Base-by-base conservation (phyloP, 257 asterid species). In the Mentha longifolia region DNA sequence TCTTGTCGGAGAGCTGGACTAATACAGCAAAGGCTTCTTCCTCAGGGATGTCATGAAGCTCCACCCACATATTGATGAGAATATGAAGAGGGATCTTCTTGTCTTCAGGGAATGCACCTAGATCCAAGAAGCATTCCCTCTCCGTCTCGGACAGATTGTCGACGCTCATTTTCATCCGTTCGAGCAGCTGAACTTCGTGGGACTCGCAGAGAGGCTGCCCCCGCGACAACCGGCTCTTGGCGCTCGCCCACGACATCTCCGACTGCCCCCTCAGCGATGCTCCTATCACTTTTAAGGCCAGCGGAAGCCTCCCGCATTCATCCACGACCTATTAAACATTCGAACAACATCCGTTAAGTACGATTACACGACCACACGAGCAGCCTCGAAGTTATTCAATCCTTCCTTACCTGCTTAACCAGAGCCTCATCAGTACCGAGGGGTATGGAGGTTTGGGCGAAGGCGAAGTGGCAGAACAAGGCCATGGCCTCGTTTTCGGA, bases 11-110 rank as follows among this genome's bases (percentile, higher is more conserved):
- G 78, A 93, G 98, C 85, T 89, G 85, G 15, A 88, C 95, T 43
- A 93, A 78, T 69, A 88, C 81, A 9, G 92, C 93, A 55, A 90
- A 93, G 49, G 96, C 98, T 67, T 92, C 98, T 72, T 85, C 68
- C 71, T 86, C 98, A 2, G 89, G 87, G 28, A 93, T 87, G 68
- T 90, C 96, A 43, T 93, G 98, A 12, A 90, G 82, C 76, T 90
- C 98, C 25, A 88, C 90, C 98, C 98, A 93, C 90, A 90, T 88
- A 78, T 91, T 90, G 80, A 93, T 86, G 57, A 93, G 94, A 68
- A 93, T 88, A 20, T 90, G 94, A 30, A 93, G 82, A 42, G 98
- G 97, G 43, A 93, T 93, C 71, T 79, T 87, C 81, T 87, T 90
- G 82, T 90, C 97, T 76, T 93, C 96, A 0, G 97, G 97, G 45